Base-by-base conservation (phyloP, 208 protist genomes). In the Trypanosoma avium region DNA sequence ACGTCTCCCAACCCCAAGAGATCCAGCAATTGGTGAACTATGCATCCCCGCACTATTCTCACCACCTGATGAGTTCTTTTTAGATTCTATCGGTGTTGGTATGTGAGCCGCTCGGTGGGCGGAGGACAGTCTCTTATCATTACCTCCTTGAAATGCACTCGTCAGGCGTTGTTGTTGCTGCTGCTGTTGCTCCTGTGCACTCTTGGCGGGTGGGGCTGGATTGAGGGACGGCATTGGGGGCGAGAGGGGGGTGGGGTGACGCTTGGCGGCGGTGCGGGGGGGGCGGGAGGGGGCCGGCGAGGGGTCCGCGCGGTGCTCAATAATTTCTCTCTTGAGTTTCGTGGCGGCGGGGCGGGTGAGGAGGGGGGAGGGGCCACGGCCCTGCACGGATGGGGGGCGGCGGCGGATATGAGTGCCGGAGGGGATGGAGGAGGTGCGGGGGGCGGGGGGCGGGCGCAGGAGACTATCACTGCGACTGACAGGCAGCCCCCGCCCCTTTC, bases 321-420 rank as follows among this genome's bases (percentile, higher is more conserved):
- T 45, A 9, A 66, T 70, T 27, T 73, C 65, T 9, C 43, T 70
- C n/a, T 68, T 62, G 1, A 64, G 50, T 13, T 52, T 63, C 42
- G 63, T 33, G 1, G 49, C 40, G 10, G 32, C 53, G 0, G 27
- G 49, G 36, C 35, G 49, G 5, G 49, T 13, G 10, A 63, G 38
- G 6, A 58, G 5, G 7, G 67, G 67, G 15, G 57, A 66, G 19
- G 43, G 24, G 19, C 33, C 22, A 19, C 67, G 59, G 8, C 52
- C 43, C 12, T 29, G 70, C 21, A 82, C 74, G 5, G 84, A 90
- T 40, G 73, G 86, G 10, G 82, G 86, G 0, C 84, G 79, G 21
- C 90, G 79, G 21, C 78, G 70, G 43, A 92, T 92, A 61, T 90
- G 84, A n/a, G 82, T 81, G 38, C 84, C 86, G 21, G 86, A 93